These are phyloP conservation scores for Fremontodendron californicum DNA, from an alignment of 345 rosid genomes.

Conservation along the genomic window DNA sequence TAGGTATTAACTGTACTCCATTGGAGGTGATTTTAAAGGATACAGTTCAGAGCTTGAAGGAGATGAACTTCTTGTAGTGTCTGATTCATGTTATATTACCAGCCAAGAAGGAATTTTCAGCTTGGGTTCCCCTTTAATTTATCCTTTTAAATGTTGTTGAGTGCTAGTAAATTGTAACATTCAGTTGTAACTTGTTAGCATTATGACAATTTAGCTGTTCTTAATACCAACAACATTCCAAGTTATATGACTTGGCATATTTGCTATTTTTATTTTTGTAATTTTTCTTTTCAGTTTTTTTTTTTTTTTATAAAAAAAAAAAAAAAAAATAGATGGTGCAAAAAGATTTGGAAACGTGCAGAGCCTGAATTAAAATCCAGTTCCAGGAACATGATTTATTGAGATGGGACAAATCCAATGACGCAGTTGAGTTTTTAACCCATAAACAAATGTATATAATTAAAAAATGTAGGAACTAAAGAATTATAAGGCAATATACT, in stretches of 20 bases:
- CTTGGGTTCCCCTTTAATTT: neutral
- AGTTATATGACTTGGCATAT: neutral
- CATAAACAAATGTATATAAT: no score
- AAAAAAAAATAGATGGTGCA: no score
- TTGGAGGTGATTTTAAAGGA: slow-evolving; percentile 1
- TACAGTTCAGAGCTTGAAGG: neutral
- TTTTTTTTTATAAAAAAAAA: no score
- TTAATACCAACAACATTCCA: neutral
- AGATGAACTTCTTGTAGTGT: neutral
- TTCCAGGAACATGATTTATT: no score
- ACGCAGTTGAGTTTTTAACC: no score
- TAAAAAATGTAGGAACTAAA: no score
- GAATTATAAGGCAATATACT: no score
- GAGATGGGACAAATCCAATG: no score
- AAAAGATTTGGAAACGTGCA: no score
- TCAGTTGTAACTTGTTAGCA: neutral
- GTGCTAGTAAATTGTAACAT: neutral
- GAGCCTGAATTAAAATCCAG: no score
- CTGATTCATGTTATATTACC: neutral
- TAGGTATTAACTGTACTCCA: neutral
- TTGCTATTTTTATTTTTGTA: neutral
- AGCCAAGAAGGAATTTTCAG: neutral
- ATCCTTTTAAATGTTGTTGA: neutral
- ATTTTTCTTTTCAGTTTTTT: no score
- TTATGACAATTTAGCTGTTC: neutral